Conservation (phyloP, 2,329 filamentous ascomycete genomes). For the Periconia macrospinosa region DNA sequence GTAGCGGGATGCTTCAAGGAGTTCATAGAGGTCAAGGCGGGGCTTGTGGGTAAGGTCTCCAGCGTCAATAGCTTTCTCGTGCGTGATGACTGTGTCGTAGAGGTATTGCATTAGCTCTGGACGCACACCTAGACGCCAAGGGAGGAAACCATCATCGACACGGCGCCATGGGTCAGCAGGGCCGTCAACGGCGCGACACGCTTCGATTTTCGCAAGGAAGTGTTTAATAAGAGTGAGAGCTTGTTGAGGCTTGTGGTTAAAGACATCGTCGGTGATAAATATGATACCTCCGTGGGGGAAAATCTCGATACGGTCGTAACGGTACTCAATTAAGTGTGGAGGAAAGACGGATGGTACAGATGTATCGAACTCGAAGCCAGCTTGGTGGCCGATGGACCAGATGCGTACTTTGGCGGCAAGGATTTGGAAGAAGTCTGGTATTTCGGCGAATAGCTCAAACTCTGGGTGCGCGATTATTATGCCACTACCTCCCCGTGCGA, state of each 20-base stretch:
- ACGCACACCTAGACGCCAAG: constrained; percentile 37
- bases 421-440: constrained; percentile 36
- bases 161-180: constrained; percentile 17
- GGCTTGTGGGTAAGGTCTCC: constrained; percentile 19
- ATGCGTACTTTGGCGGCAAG: constrained; percentile 31
- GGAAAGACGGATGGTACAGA: constrained; percentile 6
- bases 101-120: constrained; percentile 35
- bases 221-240: constrained; percentile 41
- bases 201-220: constrained; percentile 34
- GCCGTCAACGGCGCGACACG: constrained; percentile 15
- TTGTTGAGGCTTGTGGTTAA: constrained; percentile 41
- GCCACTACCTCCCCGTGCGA: constrained; percentile 21
- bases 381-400: constrained; percentile 39
- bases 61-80: constrained; percentile 12
- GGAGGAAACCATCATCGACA: constrained; percentile 23
- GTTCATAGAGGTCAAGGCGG: constrained; percentile 25
- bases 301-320: constrained; percentile 30
- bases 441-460: constrained; percentile 30
- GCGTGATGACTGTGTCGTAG: constrained; percentile 3
- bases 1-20: constrained; percentile 22
- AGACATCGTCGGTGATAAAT: constrained; percentile 49
- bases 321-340: constrained; percentile 12
- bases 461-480: constrained; percentile 34
- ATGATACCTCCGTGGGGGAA: constrained; percentile 45
- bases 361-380: constrained; percentile 14